Evolutionary conservation across 495 filamentous ascomycete species (phyloP).

Genomic region (Annulohypoxylon stygium): DNA sequence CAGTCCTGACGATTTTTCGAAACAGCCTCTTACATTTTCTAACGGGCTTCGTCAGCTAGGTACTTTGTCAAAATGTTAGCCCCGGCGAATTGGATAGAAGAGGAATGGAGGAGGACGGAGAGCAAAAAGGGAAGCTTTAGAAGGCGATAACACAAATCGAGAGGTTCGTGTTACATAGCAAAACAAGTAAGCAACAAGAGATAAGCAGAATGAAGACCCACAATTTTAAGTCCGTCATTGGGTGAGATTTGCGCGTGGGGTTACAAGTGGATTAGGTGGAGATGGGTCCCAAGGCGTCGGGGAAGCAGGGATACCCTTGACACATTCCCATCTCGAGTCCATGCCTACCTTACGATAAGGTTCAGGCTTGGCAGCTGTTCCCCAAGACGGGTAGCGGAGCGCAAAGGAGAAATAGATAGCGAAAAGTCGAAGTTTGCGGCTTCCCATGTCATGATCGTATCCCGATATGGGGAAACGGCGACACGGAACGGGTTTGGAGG

Average conservation of each 20-base stretch:
- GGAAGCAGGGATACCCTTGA: conserved; percentile 25
- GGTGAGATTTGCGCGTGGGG: conserved; percentile 27
- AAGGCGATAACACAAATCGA: conserved; percentile 16
- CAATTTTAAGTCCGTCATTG: conserved; percentile 24
- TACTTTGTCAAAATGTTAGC: neutral
- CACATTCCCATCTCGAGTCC: conserved; percentile 37
- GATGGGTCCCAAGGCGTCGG: conserved; percentile 31
- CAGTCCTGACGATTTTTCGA: conserved; percentile 2
- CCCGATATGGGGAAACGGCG: neutral
- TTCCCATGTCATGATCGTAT: neutral
- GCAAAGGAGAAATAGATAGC: conserved; percentile 20
- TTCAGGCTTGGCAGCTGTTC: conserved; percentile 26
- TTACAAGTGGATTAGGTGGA: conserved; percentile 21
- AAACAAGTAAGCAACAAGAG: conserved; percentile 46
- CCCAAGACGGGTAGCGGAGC: conserved; percentile 21
- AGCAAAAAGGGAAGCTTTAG: conserved; percentile 15
- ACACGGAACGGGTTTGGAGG: conserved; percentile 2
- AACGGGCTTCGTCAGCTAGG: neutral
- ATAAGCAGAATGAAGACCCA: conserved; percentile 40
- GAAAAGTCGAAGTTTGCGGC: neutral
- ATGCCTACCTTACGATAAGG: conserved; percentile 14
- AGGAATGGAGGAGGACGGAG: conserved; percentile 15
- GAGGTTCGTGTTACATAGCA: conserved; percentile 40
- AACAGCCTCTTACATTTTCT: neutral
- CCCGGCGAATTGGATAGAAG: neutral